Base-by-base conservation (phyloP, 2,329 filamentous ascomycete species). In the Fusarium sp. region DNA sequence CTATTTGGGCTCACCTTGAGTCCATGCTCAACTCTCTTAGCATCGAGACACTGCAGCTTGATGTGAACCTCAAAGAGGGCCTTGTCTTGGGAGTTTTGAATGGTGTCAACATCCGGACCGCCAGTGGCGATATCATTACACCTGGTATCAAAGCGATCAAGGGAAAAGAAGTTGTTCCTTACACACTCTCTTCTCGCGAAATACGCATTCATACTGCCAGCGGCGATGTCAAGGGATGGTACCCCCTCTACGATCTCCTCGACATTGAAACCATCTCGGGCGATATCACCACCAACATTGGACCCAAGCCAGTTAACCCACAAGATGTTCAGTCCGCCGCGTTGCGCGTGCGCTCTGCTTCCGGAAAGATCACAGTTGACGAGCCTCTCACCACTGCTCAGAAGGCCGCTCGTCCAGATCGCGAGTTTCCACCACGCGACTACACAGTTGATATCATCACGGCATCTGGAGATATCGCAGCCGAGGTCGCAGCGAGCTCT, bases 221-320 rank as follows among this genome's bases (percentile, higher is more conserved):
- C 3, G 85, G 84, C 11, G 53, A 76, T 17, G 82, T 89, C 67
- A 64, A 65, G 17, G 87, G 87, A 33, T 82, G 81, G 75, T 88
- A 85, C 80, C 85, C 87, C 1, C 79, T 89, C 2, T 85, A 84
- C 74, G 85, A 88, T 71, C 76, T 82, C 33, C 81, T 89, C 15
- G 77, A 79, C 20, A 75, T 88, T n/a, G 70, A 78, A 20, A 82
- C 84, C 11, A 78, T 79, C 1, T 85, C 86, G 0, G 87, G 87
- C 49, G 71, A 79, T 56, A 77, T 88, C 60, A 64, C 64, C 18
- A 79, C 81, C 6, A 80, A 79, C 37, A 77, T 88, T 57, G 78
- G 77, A 15, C 84, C 85, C 9, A 79, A 85, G 70, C 75, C 78
- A 1, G 81, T 73, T n/a, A 76, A 81, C 41, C 68, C 78, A 11